These are phyloP conservation scores for Kwoniella heveanensis DNA, from an alignment of 768 basidiomycete genomes.

Conservation along the genomic window DNA sequence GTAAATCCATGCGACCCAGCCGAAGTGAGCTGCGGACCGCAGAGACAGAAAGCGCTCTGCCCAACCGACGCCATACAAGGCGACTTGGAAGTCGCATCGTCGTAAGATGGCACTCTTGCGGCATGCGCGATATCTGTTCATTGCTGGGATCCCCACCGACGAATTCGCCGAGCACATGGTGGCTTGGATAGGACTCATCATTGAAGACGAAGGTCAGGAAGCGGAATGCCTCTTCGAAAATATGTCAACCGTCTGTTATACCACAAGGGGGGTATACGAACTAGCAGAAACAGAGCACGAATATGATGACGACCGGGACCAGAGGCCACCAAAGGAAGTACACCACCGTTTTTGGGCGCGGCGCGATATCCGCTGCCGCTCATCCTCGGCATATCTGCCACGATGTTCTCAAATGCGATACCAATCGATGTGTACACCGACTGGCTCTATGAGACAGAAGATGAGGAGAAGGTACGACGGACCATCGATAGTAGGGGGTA, in stretches of 20 bases:
- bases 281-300: too few species aligned
- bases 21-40: too few species aligned
- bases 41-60: too few species aligned
- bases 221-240: neutral
- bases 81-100: neutral
- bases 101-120: neutral
- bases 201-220: too few species aligned
- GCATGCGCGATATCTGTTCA: neutral
- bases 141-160: neutral
- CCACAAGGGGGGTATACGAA: too few species aligned
- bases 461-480: neutral
- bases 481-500: neutral
- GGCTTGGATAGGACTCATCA: neutral
- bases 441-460: neutral
- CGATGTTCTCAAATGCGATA: too few species aligned
- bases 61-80: neutral
- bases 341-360: too few species aligned
- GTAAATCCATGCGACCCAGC: too few species aligned
- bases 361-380: too few species aligned
- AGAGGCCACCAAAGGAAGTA: too few species aligned
- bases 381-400: too few species aligned
- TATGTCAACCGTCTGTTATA: neutral
- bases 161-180: neutral
- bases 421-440: neutral
- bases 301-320: too few species aligned